phyloP scores from a whole-genome alignment of 768 basidiomycete genomes.

The Suillus paluster region DNA sequence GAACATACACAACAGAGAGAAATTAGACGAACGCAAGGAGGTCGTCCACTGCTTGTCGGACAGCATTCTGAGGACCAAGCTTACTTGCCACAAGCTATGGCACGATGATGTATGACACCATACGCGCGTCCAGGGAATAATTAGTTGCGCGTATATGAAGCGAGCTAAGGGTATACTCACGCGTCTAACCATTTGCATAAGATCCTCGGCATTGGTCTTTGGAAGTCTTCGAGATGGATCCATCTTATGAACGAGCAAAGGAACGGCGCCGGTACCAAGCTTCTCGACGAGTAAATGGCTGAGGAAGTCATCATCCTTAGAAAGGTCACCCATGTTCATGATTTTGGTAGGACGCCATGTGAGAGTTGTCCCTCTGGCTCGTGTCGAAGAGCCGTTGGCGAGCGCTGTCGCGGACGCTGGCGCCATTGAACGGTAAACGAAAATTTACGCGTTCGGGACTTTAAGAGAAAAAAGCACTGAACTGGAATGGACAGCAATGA shows the following conservation, averaged over 20 bases:
- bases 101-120: constrained; percentile 18
- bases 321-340: constrained; percentile 90
- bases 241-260: constrained; percentile 92
- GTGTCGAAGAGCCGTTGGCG: constrained; percentile 25
- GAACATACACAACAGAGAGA: constrained; percentile 23
- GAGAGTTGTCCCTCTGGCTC: constrained; percentile 30
- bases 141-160: constrained; percentile 29
- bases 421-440: constrained; percentile 36
- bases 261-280: constrained; percentile 76
- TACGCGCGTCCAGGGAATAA: constrained; percentile 26
- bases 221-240: constrained; percentile 77
- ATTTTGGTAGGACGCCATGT: constrained; percentile 84
- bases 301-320: constrained; percentile 90
- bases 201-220: constrained; percentile 69
- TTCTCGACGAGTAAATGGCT: constrained; percentile 90
- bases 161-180: constrained; percentile 47
- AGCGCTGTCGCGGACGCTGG: constrained; percentile 27
- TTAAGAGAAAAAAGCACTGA: constrained; percentile 16
- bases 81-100: constrained; percentile 64
- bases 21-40: constrained; percentile 66
- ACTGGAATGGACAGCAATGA: constrained; percentile 21
- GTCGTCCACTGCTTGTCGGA: constrained; percentile 77
- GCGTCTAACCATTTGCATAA: constrained; percentile 77
- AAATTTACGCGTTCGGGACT: constrained; percentile 22
- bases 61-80: constrained; percentile 56